phyloP scores from a whole-genome alignment of 805 yeast genomes.

The Saturnispora ahearnii region DNA sequence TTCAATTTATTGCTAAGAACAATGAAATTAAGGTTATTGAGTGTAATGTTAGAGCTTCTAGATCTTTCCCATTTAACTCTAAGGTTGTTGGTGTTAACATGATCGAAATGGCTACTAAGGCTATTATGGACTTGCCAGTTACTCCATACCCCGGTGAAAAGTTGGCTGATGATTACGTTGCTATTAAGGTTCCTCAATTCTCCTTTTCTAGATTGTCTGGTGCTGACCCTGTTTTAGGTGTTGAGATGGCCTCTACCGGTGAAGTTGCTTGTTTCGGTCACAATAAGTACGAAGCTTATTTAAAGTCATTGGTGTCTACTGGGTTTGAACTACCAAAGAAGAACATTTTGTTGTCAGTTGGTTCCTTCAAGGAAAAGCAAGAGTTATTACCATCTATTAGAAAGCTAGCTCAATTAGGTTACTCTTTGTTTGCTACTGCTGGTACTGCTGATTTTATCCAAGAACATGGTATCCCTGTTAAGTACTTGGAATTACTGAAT shows the following conservation, averaged over 20 bases:
- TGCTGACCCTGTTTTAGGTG: slow-evolving; percentile 96
- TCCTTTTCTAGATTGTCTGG: slow-evolving; percentile 95
- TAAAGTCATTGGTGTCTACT: slow-evolving; percentile 88
- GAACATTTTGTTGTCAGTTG: slow-evolving; percentile 87
- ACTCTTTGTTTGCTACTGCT: slow-evolving; percentile 89
- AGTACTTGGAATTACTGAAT: slow-evolving; percentile 80
- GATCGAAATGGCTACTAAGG: slow-evolving; percentile 96
- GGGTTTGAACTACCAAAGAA: slow-evolving; percentile 94
- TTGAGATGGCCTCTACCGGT: slow-evolving; percentile 99
- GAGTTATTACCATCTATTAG: slow-evolving; percentile 85
- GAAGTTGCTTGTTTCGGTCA: slow-evolving; percentile 97
- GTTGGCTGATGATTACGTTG: slow-evolving; percentile 90
- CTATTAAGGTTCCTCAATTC: slow-evolving; percentile 94
- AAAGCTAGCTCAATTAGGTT: slow-evolving; percentile 76
- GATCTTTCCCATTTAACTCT: slow-evolving; percentile 98
- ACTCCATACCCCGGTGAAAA: slow-evolving; percentile 84
- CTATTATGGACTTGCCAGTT: slow-evolving; percentile 80
- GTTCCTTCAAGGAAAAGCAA: slow-evolving; percentile 92
- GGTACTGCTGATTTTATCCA: slow-evolving; percentile 98
- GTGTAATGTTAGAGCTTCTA: slow-evolving; percentile 96
- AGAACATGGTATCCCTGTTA: slow-evolving; percentile 91
- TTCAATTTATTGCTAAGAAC: slow-evolving; percentile 83
- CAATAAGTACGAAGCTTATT: slow-evolving; percentile 93
- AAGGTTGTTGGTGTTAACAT: slow-evolving; percentile 94
- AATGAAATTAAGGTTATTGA: slow-evolving; percentile 82